Evolutionary conservation across 768 basidiomycete species (phyloP), one percentile per base, ranked within the genome.

Genomic region (Russula olivacea): DNA sequence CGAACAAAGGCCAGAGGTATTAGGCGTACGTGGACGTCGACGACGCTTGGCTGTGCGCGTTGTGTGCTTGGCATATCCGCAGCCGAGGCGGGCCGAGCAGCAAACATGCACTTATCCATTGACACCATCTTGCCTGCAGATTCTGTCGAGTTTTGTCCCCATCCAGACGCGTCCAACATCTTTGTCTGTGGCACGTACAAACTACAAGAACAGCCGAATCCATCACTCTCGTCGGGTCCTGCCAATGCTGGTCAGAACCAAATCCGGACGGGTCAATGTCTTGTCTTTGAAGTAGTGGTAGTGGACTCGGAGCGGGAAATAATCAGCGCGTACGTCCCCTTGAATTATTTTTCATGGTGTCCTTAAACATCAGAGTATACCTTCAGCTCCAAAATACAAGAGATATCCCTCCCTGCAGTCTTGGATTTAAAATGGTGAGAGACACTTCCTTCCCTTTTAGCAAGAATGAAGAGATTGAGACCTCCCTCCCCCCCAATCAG

Each of bases 181-280:
- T 81, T 98, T 63, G 88, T 87, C 2, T 93, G 92, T 69, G 96
- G 96, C 23, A 98, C 96, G 0, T 99, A 99, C 76, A 86, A 91
- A 68, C 80, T 98, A 23, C 78, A 86, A 48, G 72, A 82, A 11
- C 55, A 61, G 6, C 36, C 65, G 30, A 60, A 43, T 17, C 58
- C 11, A 1, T 3, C 34, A 36, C 11, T 4, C 11, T 28, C 52
- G 17, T 21, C 54, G 19, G 41, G 17, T 45, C 12, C 58, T 19
- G 14, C 9, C 48, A 38, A 36, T 19, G 25, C 40, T 15, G 19
- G 11, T 28, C 51, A 47, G 45, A 47, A 21, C 9, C 38, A 40
- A 40, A 73, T 70, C 36, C 75, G 91, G 64, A 78, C 74, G 30
- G 94, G 93, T 3, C 83, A 88, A 74, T 89, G 93, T 69, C 77